Conservation (phyloP, 2,329 filamentous ascomycete species). For the Paraphoma sp. region DNA sequence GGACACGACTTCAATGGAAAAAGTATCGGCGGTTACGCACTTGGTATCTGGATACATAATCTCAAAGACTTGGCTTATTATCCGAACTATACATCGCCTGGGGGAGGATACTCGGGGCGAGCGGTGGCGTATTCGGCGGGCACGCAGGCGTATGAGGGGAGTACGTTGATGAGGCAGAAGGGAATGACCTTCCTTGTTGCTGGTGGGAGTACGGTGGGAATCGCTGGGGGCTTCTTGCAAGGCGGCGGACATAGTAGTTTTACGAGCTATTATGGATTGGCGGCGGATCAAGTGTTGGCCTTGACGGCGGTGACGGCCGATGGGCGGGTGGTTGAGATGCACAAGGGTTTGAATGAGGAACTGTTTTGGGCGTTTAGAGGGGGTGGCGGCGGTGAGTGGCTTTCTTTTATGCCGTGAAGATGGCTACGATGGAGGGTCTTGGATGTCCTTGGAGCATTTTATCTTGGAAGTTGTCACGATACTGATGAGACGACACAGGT, state of each 20-base stretch:
- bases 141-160: slow-evolving; percentile 57
- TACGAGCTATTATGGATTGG: slow-evolving; percentile 49
- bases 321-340: slow-evolving; percentile 26
- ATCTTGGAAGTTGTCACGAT: too few relatives aligned
- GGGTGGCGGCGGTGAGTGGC: slow-evolving; percentile 32
- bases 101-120: slow-evolving; percentile 20
- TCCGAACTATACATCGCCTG: slow-evolving; percentile 16
- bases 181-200: slow-evolving; percentile 60
- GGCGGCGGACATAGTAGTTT: slow-evolving; percentile 62
- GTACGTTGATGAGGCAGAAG: slow-evolving; percentile 50
- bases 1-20: slow-evolving; percentile 37
- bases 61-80: slow-evolving; percentile 27
- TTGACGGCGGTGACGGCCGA: slow-evolving; percentile 26
- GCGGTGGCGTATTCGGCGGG: slow-evolving; percentile 61
- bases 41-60: slow-evolving; percentile 28
- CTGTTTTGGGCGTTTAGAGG: slow-evolving; percentile 37
- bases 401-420: too few relatives aligned
- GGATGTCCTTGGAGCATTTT: too few relatives aligned
- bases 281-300: slow-evolving; percentile 29
- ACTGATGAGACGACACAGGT: slow-evolving; percentile 11
- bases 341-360: slow-evolving; percentile 21
- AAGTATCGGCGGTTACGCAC: slow-evolving; percentile 19
- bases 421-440: too few relatives aligned
- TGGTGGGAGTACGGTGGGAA: slow-evolving; percentile 60
- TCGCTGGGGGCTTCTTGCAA: slow-evolving; percentile 46